Conservation (phyloP, 2,329 filamentous ascomycete genomes). For the Trichoderma aggressivum region DNA sequence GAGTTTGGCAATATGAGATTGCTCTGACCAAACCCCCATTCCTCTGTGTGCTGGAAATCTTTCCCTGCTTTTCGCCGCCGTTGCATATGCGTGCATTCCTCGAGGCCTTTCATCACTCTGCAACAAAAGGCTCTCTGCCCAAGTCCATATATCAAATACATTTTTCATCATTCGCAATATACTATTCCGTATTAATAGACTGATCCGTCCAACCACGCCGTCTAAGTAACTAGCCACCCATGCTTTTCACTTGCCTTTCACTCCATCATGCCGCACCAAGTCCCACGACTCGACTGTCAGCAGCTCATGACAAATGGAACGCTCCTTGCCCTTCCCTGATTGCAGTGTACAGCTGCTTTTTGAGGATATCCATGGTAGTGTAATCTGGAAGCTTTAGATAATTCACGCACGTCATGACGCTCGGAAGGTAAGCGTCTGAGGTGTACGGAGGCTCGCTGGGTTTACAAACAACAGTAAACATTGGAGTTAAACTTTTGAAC, state of each 20-base stretch:
- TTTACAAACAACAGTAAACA: constrained; percentile 99
- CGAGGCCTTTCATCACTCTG: not conserved
- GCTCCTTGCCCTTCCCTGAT: constrained; percentile 96
- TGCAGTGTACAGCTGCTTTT: constrained; percentile 74
- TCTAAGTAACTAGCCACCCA: not conserved
- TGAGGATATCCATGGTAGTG: constrained; percentile 71
- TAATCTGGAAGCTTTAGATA: constrained; percentile 98
- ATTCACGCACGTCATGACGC: constrained; percentile 99
- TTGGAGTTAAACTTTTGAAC: constrained; percentile 93
- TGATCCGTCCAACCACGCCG: not conserved
- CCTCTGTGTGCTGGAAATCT: not conserved
- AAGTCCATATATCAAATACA: not conserved
- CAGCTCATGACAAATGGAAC: constrained; percentile 75
- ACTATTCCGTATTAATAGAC: not conserved
- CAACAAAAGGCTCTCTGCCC: not conserved
- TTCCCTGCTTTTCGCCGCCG: not conserved
- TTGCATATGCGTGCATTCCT: not conserved
- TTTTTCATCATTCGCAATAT: not conserved
- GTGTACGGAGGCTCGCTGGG: constrained; percentile 92
- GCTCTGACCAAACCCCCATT: not conserved
- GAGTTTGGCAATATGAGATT: not conserved
- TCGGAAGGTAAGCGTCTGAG: constrained; percentile 97
- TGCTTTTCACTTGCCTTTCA: not conserved
- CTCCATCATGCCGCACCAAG: not conserved
- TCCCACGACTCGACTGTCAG: not conserved